Conservation (phyloP, 202 grass and related monocot genomes). For the Bolboschoenoplectus hybrid region DNA sequence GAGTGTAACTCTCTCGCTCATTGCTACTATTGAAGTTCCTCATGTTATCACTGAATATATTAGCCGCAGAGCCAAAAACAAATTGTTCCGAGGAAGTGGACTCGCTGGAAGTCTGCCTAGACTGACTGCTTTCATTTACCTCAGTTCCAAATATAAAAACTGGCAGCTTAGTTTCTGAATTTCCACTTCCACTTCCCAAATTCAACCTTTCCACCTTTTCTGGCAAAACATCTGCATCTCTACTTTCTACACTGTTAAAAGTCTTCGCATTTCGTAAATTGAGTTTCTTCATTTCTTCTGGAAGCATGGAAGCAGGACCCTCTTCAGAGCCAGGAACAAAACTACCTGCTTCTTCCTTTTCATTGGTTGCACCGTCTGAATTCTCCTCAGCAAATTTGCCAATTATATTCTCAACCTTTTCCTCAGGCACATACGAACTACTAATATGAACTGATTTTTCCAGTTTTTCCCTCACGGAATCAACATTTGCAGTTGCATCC, state of each 20-base stretch:
- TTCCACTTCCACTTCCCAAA: slow-evolving; percentile 49
- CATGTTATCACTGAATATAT: slow-evolving; percentile 52
- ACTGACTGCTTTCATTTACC: slow-evolving; percentile 48
- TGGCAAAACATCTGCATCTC: slow-evolving; percentile 39
- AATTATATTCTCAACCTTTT: slow-evolving; percentile 27
- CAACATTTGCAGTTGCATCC: neutral
- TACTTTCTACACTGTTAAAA: slow-evolving; percentile 40
- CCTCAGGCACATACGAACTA: slow-evolving; percentile 20
- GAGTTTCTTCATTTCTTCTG: slow-evolving; percentile 50
- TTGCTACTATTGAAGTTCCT: slow-evolving; percentile 57
- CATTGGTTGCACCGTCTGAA: slow-evolving; percentile 26
- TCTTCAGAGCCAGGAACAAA: slow-evolving; percentile 23
- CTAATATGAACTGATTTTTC: slow-evolving; percentile 26
- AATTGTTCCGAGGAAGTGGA: slow-evolving; percentile 37
- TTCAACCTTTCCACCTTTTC: slow-evolving; percentile 62
- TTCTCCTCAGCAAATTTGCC: slow-evolving; percentile 18
- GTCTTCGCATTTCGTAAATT: slow-evolving; percentile 44
- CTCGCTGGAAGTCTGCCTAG: slow-evolving; percentile 44
- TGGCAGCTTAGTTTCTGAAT: slow-evolving; percentile 29
- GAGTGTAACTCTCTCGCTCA: slow-evolving; percentile 43
- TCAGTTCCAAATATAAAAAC: slow-evolving; percentile 57
- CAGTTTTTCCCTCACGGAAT: slow-evolving; percentile 32
- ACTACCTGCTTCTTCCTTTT: slow-evolving; percentile 35
- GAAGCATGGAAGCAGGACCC: slow-evolving; percentile 23
- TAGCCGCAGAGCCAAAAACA: slow-evolving; percentile 41